Base-by-base conservation (phyloP, 345 rosid genomes). In the Gynandropsis gynandra region DNA sequence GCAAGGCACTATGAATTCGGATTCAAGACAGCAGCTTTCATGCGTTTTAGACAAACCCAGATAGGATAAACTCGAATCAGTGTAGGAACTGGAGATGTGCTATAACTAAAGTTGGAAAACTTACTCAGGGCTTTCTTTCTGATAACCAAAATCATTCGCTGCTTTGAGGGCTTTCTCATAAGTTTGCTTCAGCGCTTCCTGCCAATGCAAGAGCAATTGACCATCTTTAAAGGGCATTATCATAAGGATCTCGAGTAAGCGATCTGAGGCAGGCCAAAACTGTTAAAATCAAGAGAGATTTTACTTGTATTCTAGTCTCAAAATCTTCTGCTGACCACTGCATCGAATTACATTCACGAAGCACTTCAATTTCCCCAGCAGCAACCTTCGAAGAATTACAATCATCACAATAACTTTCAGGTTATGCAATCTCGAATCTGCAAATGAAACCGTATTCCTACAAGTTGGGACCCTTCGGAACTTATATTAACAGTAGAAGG, bases 241-340 rank as follows among this genome's bases (percentile, higher is more conserved):
- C 29, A 24, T 24, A 24, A 24, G 29, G 5, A 24, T n/a, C n/a
- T n/a, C n/a, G n/a, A n/a, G n/a, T n/a, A n/a, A n/a, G n/a, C n/a
- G n/a, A n/a, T n/a, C n/a, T n/a, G n/a, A n/a, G n/a, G n/a, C n/a
- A n/a, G n/a, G n/a, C n/a, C n/a, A n/a, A n/a, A n/a, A n/a, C n/a
- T n/a, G n/a, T n/a, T n/a, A n/a, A n/a, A n/a, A n/a, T n/a, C n/a
- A n/a, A n/a, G n/a, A n/a, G n/a, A 47, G 39, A 14, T 20, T 36
- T 59, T 44, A 87, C 98, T 80, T 92, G 98, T 62, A 92, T 75
- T 69, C 85, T 92, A 61, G 98, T 80, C 67, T 92, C 95, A 14
- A 92, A 92, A 71, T 92, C 94, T 72, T 85, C 97, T 1, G 97
- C 90, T 27, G 98, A 92, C 97, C 98, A 92, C 61, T 82, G 83